phyloP scores from a whole-genome alignment of 805 yeast species.

The Lipomyces sp. region DNA sequence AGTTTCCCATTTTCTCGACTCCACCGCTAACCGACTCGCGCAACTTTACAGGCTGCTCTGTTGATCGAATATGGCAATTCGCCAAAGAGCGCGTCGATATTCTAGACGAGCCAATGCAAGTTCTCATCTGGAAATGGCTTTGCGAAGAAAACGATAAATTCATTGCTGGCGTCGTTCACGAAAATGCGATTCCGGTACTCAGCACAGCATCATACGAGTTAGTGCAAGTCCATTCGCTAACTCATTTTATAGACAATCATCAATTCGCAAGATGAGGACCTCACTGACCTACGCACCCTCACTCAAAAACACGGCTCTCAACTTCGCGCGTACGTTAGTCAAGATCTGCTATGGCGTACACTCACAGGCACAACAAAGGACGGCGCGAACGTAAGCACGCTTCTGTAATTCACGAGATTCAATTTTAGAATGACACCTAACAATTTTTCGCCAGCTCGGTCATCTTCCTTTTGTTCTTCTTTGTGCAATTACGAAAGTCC shows the following conservation, averaged over 20 bases:
- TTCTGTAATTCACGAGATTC: not conserved
- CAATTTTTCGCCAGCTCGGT: constrained; percentile 32
- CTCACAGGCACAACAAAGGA: constrained; percentile 38
- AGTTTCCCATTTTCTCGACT: too few relatives aligned
- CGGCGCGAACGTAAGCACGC: constrained; percentile 29
- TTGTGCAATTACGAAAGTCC: constrained; percentile 40
- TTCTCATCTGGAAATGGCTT: constrained; percentile 35
- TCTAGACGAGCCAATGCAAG: constrained; percentile 30
- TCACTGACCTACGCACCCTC: constrained; percentile 18
- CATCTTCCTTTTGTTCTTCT: constrained; percentile 41
- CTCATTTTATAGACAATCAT: not conserved
- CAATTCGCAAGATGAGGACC: constrained; percentile 8
- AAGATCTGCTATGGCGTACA: constrained; percentile 38
- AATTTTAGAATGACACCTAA: not conserved
- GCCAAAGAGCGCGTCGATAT: constrained; percentile 22
- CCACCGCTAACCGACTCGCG: too few relatives aligned
- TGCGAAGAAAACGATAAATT: constrained; percentile 25
- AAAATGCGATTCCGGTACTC: constrained; percentile 9
- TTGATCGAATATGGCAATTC: constrained; percentile 34
- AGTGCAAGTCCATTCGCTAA: not conserved
- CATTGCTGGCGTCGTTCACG: constrained; percentile 19
- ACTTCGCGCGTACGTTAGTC: constrained; percentile 34
- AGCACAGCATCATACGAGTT: not conserved
- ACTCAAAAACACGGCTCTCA: constrained; percentile 17
- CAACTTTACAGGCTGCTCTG: constrained; percentile 29